Conservation (phyloP, 1,284 basidiomycete species). For the Malassezia sp. region DNA sequence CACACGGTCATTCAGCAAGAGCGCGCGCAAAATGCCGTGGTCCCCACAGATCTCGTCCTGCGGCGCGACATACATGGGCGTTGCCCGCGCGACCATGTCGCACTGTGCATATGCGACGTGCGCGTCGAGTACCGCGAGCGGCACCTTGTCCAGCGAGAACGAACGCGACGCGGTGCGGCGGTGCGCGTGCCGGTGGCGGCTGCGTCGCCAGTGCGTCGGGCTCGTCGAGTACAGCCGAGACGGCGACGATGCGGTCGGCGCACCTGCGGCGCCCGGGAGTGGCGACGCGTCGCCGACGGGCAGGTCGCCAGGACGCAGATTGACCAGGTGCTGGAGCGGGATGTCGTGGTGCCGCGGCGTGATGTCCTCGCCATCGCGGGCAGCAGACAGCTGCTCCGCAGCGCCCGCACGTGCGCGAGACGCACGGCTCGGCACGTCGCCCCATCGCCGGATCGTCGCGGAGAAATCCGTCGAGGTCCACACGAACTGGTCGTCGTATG, state of each 20-base stretch:
- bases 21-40: constrained; percentile 68
- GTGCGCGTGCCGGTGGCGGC: too few relatives aligned
- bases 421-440: constrained; percentile 49
- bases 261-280: neutral
- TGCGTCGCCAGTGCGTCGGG: too few relatives aligned
- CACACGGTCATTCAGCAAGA: constrained; percentile 76
- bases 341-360: constrained; percentile 5
- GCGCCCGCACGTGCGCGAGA: constrained; percentile 17
- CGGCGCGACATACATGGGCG: constrained; percentile 56
- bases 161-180: neutral
- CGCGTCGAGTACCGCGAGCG: constrained; percentile 47
- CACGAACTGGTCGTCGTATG: constrained; percentile 70
- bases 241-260: neutral
- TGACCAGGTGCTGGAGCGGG: neutral
- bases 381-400: too few relatives aligned
- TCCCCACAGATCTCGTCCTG: constrained; percentile 66
- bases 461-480: constrained; percentile 80
- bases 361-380: too few relatives aligned
- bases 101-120: neutral
- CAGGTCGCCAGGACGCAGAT: neutral
- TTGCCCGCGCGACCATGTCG: constrained; percentile 62
- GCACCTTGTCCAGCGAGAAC: constrained; percentile 13
- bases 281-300: neutral
- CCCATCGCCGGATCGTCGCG: constrained; percentile 66
- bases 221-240: too few relatives aligned